These are phyloP conservation scores for Solanum ossicruentum DNA, from an alignment of 257 asterid species.

Conservation along the genomic window DNA sequence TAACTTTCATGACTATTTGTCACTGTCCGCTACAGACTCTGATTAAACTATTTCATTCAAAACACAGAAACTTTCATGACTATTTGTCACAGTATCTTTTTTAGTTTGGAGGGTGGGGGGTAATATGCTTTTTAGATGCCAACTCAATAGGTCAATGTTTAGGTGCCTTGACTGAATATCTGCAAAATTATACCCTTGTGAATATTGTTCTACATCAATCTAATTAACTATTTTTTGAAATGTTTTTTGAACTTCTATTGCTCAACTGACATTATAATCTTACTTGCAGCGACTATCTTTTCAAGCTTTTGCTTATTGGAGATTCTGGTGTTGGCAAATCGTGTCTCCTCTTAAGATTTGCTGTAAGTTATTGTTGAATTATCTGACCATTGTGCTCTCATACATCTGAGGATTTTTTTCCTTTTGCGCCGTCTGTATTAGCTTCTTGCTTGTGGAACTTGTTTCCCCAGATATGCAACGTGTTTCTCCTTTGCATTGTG, in stretches of 20 bases:
- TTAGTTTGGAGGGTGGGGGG: background rate
- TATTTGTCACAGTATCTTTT: background rate
- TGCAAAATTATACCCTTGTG: background rate
- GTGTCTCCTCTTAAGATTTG: constrained; percentile 68
- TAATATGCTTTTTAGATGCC: background rate
- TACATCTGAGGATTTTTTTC: background rate
- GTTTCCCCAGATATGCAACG: background rate
- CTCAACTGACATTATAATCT: background rate
- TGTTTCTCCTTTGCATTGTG: background rate
- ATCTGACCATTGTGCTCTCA: background rate
- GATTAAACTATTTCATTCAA: background rate
- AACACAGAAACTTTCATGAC: too few species aligned
- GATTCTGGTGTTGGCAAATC: constrained; percentile 75
- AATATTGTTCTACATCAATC: background rate
- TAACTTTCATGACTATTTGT: background rate
- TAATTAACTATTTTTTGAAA: background rate
- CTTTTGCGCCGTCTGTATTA: background rate
- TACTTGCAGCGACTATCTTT: constrained; percentile 50
- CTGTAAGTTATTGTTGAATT: constrained; percentile 30
- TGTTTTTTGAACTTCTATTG: background rate
- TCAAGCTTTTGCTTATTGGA: constrained; percentile 70
- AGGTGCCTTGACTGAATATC: background rate
- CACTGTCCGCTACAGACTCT: background rate
- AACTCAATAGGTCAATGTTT: background rate
- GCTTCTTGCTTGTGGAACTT: background rate